Evolutionary conservation across 1,139 yeast species (phyloP).

Genomic region (Zygoascus sp.): DNA sequence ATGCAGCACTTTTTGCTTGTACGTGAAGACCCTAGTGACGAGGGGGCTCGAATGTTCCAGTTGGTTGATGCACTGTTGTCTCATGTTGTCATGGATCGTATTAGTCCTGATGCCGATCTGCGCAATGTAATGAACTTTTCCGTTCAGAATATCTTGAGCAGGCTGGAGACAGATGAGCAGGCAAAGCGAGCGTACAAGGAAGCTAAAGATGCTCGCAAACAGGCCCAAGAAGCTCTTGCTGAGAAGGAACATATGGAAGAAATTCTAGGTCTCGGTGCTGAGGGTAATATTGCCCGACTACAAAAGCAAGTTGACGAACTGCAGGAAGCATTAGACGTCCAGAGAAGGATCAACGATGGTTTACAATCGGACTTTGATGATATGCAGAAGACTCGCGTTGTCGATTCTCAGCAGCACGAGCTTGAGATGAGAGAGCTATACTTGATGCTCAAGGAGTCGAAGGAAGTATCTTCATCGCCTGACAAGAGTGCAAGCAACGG

Average conservation of each 20-base stretch:
- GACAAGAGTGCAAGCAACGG: slow-evolving; percentile 31
- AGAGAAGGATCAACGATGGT: slow-evolving; percentile 63
- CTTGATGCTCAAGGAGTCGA: slow-evolving; percentile 49
- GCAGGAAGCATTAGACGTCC: slow-evolving; percentile 60
- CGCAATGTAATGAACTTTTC: slow-evolving; percentile 79
- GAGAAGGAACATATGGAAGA: slow-evolving; percentile 77
- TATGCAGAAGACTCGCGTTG: slow-evolving; percentile 57
- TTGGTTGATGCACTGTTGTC: slow-evolving; percentile 80
- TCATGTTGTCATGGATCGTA: slow-evolving; percentile 59
- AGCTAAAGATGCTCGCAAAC: slow-evolving; percentile 59
- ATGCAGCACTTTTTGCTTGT: slow-evolving; percentile 75
- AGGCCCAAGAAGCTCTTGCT: slow-evolving; percentile 76
- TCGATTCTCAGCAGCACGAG: slow-evolving; percentile 83
- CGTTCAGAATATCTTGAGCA: slow-evolving; percentile 68
- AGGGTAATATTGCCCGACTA: slow-evolving; percentile 72
- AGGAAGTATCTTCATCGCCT: slow-evolving; percentile 28
- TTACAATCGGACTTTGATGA: slow-evolving; percentile 66
- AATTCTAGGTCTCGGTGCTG: slow-evolving; percentile 75
- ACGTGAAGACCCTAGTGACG: slow-evolving; percentile 44
- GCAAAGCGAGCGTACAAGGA: slow-evolving; percentile 77
- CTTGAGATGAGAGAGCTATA: slow-evolving; percentile 82
- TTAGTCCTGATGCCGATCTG: slow-evolving; percentile 52
- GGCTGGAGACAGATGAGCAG: slow-evolving; percentile 87
- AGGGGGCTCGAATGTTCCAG: slow-evolving; percentile 68
- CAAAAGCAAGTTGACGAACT: slow-evolving; percentile 70